Base-by-base conservation (phyloP, 164 flowering plant species). In the Cinnamomum chago region DNA sequence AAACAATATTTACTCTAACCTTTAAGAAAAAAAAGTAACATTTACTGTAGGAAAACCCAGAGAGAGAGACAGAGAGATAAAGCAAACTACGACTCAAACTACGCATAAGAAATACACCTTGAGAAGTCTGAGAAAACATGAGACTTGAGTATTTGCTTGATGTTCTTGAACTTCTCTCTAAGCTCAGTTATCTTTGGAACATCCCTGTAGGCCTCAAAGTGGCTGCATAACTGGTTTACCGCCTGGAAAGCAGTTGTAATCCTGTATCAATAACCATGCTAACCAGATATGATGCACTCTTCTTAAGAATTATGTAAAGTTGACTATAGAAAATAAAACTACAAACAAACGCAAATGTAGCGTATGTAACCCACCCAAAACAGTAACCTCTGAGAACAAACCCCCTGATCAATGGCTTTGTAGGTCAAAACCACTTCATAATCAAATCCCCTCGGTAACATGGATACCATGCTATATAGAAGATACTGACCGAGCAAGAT, bases 91-190 rank as follows among this genome's bases (percentile, higher is more conserved):
- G 47, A 9, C 47, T 40, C 11, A 40, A 40, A 40, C 11, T 40
- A 40, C 9, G 11, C 47, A 40, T 40, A 40, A 55, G 70, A 70
- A 50, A 2, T 74, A 69, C 82, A 95, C 99, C 99, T 94, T 67
- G 98, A 94, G 77, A 96, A 96, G 83, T 96, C 99, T 65, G 99
- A 93, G 78, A 91, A 94, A 24, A 92, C 96, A 80, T 96, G 98
- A 72, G 99, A 94, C 80, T 93, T 96, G 67, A 96, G 92, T 78
- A 96, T 86, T 83, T 91, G 98, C 78, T 92, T 96, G 81, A 96
- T 92, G 81, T 87, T 96, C 84, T 92, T 96, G 80, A 94, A 91
- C 84, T 92, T 93, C 76, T 96, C 99, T 75, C 92, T 86, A 11
- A 96, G 95, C 78, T 96, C 99, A 62, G 89, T 91, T 67, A 96